A percentile compares a stretch with the other conserved stretches of the same genome.
phyloP scores from a whole-genome alignment of 345 rosid genomes.

The Ceriops tagal region DNA sequence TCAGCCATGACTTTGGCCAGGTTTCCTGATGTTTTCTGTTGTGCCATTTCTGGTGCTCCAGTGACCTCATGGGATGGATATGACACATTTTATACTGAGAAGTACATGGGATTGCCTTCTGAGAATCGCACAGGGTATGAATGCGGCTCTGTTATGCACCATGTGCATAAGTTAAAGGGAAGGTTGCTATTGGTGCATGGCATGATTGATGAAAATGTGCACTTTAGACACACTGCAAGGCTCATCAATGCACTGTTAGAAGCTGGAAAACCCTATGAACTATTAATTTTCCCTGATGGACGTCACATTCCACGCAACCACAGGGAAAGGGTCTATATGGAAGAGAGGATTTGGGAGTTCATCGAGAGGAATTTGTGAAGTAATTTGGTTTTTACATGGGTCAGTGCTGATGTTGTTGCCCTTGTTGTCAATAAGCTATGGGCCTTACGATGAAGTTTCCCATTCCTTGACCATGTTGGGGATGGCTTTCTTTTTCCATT shows the following conservation, averaged over 20 bases:
- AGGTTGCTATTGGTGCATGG: slow-evolving; percentile 76
- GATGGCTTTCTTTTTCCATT: no score
- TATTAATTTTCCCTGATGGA: slow-evolving; percentile 82
- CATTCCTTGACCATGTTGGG: no score
- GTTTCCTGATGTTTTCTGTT: slow-evolving; percentile 63
- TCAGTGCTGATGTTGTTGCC: background rate
- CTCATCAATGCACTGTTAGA: slow-evolving; percentile 77
- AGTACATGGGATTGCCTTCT: slow-evolving; percentile 86
- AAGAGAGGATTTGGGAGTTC: slow-evolving; percentile 90
- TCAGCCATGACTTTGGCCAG: slow-evolving; percentile 64
- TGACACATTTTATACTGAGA: slow-evolving; percentile 87
- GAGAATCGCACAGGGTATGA: slow-evolving; percentile 39
- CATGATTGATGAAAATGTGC: slow-evolving; percentile 95
- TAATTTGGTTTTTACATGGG: background rate
- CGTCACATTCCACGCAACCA: slow-evolving; percentile 77
- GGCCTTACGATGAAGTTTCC: no score
- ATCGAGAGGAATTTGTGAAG: slow-evolving; percentile 64
- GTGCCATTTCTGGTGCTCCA: slow-evolving; percentile 84
- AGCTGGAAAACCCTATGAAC: slow-evolving; percentile 65
- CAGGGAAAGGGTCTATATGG: slow-evolving; percentile 76
- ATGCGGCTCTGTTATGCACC: slow-evolving; percentile 70
- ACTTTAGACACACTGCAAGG: slow-evolving; percentile 89
- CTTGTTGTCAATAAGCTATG: no score
- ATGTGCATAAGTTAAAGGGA: slow-evolving; percentile 59
- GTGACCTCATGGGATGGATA: slow-evolving; percentile 98